phyloP scores from a whole-genome alignment of 805 yeast species.

The Kuraishia molischiana region DNA sequence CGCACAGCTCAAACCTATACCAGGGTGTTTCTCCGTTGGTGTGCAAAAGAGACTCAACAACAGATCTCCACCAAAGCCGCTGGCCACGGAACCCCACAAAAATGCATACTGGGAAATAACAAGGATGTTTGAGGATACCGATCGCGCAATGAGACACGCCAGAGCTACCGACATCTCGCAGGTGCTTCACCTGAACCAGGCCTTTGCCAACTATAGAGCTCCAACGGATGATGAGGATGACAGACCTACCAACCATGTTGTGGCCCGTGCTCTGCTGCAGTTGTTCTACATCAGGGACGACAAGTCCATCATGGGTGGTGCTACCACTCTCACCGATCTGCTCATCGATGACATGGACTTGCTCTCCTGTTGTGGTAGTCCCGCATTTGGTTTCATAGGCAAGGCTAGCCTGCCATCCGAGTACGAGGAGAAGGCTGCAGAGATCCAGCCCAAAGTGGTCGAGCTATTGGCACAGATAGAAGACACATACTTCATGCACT shows the following conservation, averaged over 20 bases:
- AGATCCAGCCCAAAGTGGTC: neutral
- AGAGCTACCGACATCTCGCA: slow-evolving; percentile 18
- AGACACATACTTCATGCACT: slow-evolving; percentile 31
- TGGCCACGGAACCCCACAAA: slow-evolving; percentile 16
- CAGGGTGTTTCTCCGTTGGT: slow-evolving; percentile 34
- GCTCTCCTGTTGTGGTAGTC: slow-evolving; percentile 27
- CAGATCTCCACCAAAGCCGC: slow-evolving; percentile 31
- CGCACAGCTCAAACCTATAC: slow-evolving; percentile 12
- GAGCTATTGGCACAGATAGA: slow-evolving; percentile 35
- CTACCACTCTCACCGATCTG: slow-evolving; percentile 24
- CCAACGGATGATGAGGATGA: slow-evolving; percentile 9
- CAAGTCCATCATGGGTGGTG: slow-evolving; percentile 43
- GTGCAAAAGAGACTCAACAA: slow-evolving; percentile 39
- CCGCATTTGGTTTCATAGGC: slow-evolving; percentile 14
- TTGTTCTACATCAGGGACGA: slow-evolving; percentile 55
- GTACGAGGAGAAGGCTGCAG: neutral
- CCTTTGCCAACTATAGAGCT: slow-evolving; percentile 16
- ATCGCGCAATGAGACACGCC: slow-evolving; percentile 21
- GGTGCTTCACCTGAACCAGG: slow-evolving; percentile 11
- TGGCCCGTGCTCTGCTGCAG: slow-evolving; percentile 59
- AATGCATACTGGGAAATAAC: slow-evolving; percentile 10
- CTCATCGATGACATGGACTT: slow-evolving; percentile 32
- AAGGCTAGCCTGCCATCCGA: neutral
- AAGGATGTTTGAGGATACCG: slow-evolving; percentile 26
- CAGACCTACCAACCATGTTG: slow-evolving; percentile 21